These are phyloP conservation scores for Trypanosoma melophagium DNA, from an alignment of 208 protist species.

Conservation along the genomic window DNA sequence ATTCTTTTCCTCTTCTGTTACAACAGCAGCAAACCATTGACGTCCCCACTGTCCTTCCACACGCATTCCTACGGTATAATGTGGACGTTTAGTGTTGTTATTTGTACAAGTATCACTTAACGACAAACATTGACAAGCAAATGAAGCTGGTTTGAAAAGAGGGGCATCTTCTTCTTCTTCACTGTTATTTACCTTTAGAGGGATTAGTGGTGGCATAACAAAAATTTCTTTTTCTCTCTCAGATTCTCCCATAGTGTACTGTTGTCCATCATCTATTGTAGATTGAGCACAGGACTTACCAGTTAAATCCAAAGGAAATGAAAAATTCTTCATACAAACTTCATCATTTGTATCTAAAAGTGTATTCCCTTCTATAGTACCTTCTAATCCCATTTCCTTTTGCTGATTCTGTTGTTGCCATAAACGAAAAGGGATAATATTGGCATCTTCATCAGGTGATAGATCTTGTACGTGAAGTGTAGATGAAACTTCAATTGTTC, in stretches of 20 bases:
- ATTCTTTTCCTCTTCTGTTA: constrained; percentile 42
- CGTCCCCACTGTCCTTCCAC: constrained; percentile 62
- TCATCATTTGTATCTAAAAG: too few relatives aligned
- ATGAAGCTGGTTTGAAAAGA: constrained; percentile 10
- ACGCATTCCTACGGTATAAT: constrained; percentile 34
- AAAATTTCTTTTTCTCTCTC: background rate
- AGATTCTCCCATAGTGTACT: background rate
- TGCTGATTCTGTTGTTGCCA: background rate
- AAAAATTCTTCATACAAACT: too few relatives aligned
- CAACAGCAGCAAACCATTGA: constrained; percentile 51
- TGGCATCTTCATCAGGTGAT: constrained; percentile 13
- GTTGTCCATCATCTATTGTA: background rate
- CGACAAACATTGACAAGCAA: background rate
- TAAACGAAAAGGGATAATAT: background rate
- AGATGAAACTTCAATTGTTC: constrained; percentile 17
- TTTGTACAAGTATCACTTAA: background rate
- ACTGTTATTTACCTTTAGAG: background rate
- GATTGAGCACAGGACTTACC: background rate
- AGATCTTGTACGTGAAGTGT: constrained; percentile 41
- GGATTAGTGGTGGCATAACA: background rate
- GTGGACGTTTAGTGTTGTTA: background rate
- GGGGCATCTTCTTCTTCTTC: constrained; percentile 19
- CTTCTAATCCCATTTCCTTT: background rate
- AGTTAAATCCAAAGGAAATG: background rate
- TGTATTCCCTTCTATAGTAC: background rate